Evolutionary conservation across 495 filamentous ascomycete genomes (phyloP).

Genomic region (Astrothelium macrocarpum): DNA sequence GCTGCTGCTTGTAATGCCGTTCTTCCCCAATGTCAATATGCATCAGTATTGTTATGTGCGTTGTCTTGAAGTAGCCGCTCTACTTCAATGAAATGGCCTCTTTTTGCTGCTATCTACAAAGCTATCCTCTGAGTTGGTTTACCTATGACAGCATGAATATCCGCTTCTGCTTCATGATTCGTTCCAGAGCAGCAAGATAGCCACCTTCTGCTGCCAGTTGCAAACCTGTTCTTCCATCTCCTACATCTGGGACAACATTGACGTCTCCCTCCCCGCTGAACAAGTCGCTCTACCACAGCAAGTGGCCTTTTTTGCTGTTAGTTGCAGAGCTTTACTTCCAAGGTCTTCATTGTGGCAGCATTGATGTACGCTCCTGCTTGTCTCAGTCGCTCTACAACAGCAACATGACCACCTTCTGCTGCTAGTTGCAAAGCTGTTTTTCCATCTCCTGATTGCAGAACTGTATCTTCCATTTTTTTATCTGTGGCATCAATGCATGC

Average conservation of each 20-base stretch:
- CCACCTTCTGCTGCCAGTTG: neutral
- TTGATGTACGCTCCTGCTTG: no score
- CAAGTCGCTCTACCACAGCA: no score
- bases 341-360: no score
- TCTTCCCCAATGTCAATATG: no score
- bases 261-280: no score
- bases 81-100: slow-evolving; percentile 1
- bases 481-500: neutral
- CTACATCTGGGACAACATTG: neutral
- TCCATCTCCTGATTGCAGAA: no score
- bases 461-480: no score
- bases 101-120: slow-evolving; percentile 8
- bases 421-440: neutral
- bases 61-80: slow-evolving; percentile 6
- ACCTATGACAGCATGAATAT: neutral
- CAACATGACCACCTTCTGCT: no score
- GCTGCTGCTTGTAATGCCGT: neutral
- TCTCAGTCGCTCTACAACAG: no score
- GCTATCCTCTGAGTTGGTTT: slow-evolving; percentile 8
- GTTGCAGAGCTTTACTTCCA: no score
- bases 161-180: neutral
- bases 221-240: neutral
- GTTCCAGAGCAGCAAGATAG: neutral
- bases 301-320: no score
- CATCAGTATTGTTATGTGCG: no score